phyloP scores from a whole-genome alignment of 106 monocot genomes.

The Gastrodia elata region DNA sequence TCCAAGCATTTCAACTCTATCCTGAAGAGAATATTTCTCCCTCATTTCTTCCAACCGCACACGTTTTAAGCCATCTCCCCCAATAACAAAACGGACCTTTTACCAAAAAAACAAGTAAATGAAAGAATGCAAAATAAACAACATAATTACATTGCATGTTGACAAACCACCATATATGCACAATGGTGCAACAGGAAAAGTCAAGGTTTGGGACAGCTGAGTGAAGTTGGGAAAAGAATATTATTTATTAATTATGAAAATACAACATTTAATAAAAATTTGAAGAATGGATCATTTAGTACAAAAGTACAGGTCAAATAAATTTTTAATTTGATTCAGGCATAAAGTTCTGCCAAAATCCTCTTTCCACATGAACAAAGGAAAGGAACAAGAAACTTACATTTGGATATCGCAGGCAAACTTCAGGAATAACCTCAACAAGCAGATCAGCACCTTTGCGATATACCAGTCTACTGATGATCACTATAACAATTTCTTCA shows the following conservation, averaged over 20 bases:
- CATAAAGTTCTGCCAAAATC: background rate
- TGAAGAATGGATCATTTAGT: background rate
- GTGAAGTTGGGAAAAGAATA: background rate
- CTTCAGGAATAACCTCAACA: constrained; percentile 94
- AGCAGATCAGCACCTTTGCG: constrained; percentile 94
- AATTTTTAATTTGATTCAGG: too few species aligned
- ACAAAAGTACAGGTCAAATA: background rate
- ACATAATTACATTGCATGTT: background rate
- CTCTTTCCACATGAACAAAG: background rate
- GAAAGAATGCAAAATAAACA: background rate
- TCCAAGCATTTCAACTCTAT: constrained; percentile 90
- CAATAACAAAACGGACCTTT: constrained; percentile 89
- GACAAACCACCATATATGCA: background rate
- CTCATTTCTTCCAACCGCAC: constrained; percentile 98
- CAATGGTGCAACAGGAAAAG: background rate
- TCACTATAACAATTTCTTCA: constrained; percentile 83
- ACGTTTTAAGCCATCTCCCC: constrained; percentile 95
- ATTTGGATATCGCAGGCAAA: constrained; percentile 68
- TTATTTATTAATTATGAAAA: background rate
- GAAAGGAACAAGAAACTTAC: constrained; percentile 32
- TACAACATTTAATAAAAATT: background rate
- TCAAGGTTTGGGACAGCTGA: background rate
- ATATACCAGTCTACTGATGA: constrained; percentile 91
- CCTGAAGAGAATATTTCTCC: constrained; percentile 93
- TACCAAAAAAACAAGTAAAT: constrained; percentile 7